A percentile compares a stretch with the other conserved stretches of the same genome.
Evolutionary conservation across 1,139 yeast species (phyloP).

Genomic region (Taiozyma sp.): DNA sequence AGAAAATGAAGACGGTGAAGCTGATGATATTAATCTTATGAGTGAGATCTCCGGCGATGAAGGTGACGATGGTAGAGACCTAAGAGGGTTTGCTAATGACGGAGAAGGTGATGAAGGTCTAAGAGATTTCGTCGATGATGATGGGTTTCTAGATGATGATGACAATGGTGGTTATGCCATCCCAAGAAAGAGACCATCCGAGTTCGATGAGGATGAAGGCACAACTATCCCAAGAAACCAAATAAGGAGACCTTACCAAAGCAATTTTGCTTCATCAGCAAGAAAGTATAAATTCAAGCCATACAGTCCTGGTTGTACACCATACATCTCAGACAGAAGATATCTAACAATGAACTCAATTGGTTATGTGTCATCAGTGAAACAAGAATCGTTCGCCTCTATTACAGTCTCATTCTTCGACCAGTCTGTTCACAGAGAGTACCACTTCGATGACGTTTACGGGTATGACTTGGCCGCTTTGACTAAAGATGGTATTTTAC

Average conservation of each 20-base stretch:
- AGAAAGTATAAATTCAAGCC: constrained; percentile 29
- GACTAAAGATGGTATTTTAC: constrained; percentile 58
- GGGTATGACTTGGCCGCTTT: constrained; percentile 75
- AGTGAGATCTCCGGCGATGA: constrained; percentile 24
- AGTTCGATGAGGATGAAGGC: constrained; percentile 14
- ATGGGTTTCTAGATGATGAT: constrained; percentile 51
- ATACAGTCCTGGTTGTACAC: constrained; percentile 75
- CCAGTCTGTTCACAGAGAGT: constrained; percentile 71
- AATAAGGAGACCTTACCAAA: neutral
- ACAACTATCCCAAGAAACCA: constrained; percentile 2
- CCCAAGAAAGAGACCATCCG: constrained; percentile 20
- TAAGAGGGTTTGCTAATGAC: neutral
- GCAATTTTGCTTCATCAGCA: neutral
- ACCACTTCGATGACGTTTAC: constrained; percentile 76
- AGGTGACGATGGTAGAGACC: constrained; percentile 18
- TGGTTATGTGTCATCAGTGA: constrained; percentile 83
- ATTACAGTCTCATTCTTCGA: constrained; percentile 88
- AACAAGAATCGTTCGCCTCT: constrained; percentile 55
- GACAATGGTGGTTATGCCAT: constrained; percentile 47
- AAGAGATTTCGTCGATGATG: constrained; percentile 23
- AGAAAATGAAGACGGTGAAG: constrained; percentile 27
- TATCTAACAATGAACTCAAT: constrained; percentile 76
- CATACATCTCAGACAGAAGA: constrained; percentile 68
- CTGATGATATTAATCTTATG: constrained; percentile 27
- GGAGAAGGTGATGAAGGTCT: constrained; percentile 15